Base-by-base conservation (phyloP, 257 asterid species). In the Lycium barbarum region DNA sequence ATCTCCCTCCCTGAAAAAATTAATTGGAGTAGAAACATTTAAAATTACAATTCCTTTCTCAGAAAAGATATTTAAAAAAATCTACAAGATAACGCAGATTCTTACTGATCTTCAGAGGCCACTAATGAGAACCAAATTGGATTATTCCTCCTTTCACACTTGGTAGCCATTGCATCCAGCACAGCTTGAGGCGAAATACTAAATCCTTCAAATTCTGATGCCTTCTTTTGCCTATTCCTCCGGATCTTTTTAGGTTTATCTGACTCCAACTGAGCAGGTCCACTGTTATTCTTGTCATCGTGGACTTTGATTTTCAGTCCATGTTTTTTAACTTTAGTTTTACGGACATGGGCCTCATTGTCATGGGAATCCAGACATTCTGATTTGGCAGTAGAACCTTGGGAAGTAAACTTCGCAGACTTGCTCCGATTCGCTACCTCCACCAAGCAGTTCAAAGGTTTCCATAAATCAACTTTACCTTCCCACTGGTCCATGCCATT, bases 391-490 rank as follows among this genome's bases (percentile, higher is more conserved):
- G 84, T 86, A 82, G 97, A 92, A 86, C 92, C 97, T 84, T 90
- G 94, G 66, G 86, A 78, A 84, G 89, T 58, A 63, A 91, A 88
- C 86, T 93, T 95, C 5, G 96, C 90, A 85, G 98, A 90, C 90
- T 97, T 97, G 87, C 97, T 94, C 88, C 97, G 92, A 78, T 93
- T 94, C 84, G 98, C 99, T 83, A 90, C 99, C 87, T 97, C 99
- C 86, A 97, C 98, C 88, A 97, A 92, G 87, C 97, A 94, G 86
- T 92, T 95, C 82, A 95, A 91, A 79, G 99, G 98, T 82, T 93
- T 95, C 99, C 99, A 97, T 43, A 89, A 92, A 90, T 97, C 98
- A 83, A 88, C 93, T 89, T 93, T 89, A 81, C 92, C 95, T 86
- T 93, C 94, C 98, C 94, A 93, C 40, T 91, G 63, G 81, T 87